Evolutionary conservation across 306 rosid species (phyloP).

Genomic region (Acmispon strigosus): DNA sequence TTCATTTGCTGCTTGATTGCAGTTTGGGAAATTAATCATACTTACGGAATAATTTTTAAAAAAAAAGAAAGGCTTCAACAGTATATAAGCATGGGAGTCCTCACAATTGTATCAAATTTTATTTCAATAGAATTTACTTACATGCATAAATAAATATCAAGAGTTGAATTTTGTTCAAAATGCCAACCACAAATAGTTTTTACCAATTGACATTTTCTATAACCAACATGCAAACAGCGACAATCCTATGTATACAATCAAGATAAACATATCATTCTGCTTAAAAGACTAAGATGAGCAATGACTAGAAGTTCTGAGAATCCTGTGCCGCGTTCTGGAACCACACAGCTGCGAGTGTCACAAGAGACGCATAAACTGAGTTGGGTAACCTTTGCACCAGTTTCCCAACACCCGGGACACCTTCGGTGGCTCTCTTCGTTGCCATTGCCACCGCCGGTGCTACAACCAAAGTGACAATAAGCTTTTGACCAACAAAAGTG

Average conservation of each 20-base stretch:
- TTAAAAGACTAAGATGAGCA: background rate
- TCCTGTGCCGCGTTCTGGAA: slow-evolving; percentile 36
- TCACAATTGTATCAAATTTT: background rate
- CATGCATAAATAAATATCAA: slow-evolving; percentile 7
- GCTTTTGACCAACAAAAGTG: slow-evolving; percentile 49
- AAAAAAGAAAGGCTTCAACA: too few species aligned
- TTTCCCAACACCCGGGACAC: slow-evolving; percentile 78
- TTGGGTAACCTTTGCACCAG: slow-evolving; percentile 61
- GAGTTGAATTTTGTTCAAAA: background rate
- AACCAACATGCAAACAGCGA: background rate
- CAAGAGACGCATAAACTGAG: slow-evolving; percentile 64
- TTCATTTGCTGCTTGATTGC: too few species aligned
- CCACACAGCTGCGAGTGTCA: slow-evolving; percentile 50
- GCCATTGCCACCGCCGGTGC: slow-evolving; percentile 81
- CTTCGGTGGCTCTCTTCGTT: slow-evolving; percentile 83
- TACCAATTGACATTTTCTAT: background rate
- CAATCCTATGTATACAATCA: slow-evolving; percentile 7
- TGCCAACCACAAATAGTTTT: background rate
- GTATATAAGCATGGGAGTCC: too few species aligned
- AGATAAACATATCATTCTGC: background rate
- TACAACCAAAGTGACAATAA: slow-evolving; percentile 59
- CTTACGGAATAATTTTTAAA: too few species aligned
- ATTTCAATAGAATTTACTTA: background rate
- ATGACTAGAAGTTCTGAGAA: background rate
- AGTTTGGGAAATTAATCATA: too few species aligned